Evolutionary conservation across 306 rosid genomes (phyloP), one percentile per base, ranked within the genome.

Genomic region (Vigna radiata): DNA sequence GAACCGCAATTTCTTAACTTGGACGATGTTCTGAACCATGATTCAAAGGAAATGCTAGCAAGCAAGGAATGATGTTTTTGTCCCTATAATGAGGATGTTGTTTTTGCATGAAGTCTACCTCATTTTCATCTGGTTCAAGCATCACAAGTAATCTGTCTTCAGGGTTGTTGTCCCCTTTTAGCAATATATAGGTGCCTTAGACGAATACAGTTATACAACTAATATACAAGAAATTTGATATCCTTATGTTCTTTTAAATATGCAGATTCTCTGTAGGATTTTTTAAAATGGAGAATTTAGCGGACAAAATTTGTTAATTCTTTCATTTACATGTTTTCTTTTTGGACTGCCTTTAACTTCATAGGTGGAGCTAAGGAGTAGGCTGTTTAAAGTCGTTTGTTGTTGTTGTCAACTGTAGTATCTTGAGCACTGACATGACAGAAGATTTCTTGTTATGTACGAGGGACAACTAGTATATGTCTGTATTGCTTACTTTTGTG

Each of bases 281-380:
- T 91, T 88, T 85, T 44, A 80, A 23, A 80, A 64, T 76, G 85
- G 94, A 82, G 89, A 83, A 86, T 82, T 61, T 53, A 77, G 89
- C 89, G 73, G 16, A 60, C 70, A 23, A n/a, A n/a, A 68, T 84
- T 84, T 70, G 72, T 82, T 81, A 1, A 56, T 82, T 75, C 69
- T 44, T 56, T 52, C 7, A 25, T 70, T 49, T 74, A 13, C 64
- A 64, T 75, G 72, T 70, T n/a, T 64, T 52, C 4, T 64, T 52
- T 50, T 23, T 16, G 62, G 66, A 41, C 53, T 66, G 36, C 52
- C 17, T 23, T 43, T 31, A 13, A 56, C 68, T 11, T 29, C 27
- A 17, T 63, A 33, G 71, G 68, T 8, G 11, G 33, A 77, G 70
- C 81, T 11, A 56, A 23, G 23, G 79, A 31, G 31, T 53, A 82